Conservation (phyloP, 108 stramenopile genomes). For the Fragilaria crotonensis region DNA sequence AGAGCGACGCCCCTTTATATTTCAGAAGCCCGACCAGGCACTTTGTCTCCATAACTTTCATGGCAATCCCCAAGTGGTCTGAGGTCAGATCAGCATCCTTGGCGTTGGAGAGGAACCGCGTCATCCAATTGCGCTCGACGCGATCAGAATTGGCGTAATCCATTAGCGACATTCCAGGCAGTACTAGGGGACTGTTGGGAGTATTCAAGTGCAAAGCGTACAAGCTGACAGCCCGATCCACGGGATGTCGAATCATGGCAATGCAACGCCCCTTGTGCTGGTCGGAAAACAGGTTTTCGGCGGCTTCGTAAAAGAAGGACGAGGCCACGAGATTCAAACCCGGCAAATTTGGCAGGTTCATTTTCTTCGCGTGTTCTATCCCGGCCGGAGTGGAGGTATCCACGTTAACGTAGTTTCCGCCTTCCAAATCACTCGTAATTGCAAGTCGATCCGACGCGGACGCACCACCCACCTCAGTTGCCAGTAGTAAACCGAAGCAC, state of each 20-base stretch:
- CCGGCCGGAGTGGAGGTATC: conserved; percentile 25
- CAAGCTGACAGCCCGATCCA: conserved; percentile 30
- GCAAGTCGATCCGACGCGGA: conserved; percentile 4
- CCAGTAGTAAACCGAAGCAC: conserved; percentile 25
- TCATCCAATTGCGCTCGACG: conserved; percentile 44
- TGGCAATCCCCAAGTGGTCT: conserved; percentile 29
- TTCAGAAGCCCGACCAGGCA: conserved; percentile 24
- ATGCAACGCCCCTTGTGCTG: conserved; percentile 25
- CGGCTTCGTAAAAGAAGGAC: conserved; percentile 25
- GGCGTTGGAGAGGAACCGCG: conserved; percentile 32
- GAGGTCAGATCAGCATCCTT: conserved; percentile 18
- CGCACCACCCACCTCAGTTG: conserved; percentile 27
- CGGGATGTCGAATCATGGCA: conserved; percentile 39
- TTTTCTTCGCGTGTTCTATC: conserved; percentile 16
- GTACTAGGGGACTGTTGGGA: conserved; percentile 10
- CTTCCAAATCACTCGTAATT: conserved; percentile 16
- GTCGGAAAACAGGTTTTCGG: conserved; percentile 19
- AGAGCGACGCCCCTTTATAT: conserved; percentile 26
- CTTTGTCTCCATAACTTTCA: conserved; percentile 29
- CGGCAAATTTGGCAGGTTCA: conserved; percentile 11
- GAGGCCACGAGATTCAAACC: conserved; percentile 22
- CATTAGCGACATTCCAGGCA: conserved; percentile 16
- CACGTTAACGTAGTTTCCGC: conserved; percentile 35
- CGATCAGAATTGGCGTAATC: conserved; percentile 29
- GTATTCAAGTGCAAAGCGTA: conserved; percentile 21